phyloP scores from a whole-genome alignment of 2,329 filamentous ascomycete species.

The Trichoderma atrobrunneum region DNA sequence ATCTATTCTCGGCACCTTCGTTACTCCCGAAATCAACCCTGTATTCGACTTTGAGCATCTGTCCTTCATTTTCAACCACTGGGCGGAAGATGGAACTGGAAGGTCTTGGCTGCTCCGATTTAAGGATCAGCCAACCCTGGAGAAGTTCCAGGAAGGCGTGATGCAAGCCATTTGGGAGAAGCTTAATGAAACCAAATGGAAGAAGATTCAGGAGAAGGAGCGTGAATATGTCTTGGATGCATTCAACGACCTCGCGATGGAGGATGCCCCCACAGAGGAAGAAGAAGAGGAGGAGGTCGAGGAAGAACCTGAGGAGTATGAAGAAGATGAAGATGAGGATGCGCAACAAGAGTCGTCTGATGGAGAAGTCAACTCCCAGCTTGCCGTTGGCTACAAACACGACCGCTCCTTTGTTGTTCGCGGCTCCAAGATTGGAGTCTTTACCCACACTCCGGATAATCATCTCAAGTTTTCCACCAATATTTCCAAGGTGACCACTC shows the following conservation, averaged over 20 bases:
- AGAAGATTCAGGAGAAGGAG: slow-evolving; percentile 86
- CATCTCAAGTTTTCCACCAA: slow-evolving; percentile 94
- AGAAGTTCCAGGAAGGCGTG: slow-evolving; percentile 86
- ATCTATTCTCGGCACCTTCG: slow-evolving; percentile 82
- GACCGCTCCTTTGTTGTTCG: slow-evolving; percentile 96
- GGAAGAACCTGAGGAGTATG: slow-evolving; percentile 64
- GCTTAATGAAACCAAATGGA: slow-evolving; percentile 90
- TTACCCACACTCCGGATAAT: slow-evolving; percentile 93
- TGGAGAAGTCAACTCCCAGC: slow-evolving; percentile 84
- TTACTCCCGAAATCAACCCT: slow-evolving; percentile 90
- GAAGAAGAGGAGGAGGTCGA: slow-evolving; percentile 39
- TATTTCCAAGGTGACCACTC: slow-evolving; percentile 92
- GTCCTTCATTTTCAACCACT: slow-evolving; percentile 99
- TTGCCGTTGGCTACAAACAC: slow-evolving; percentile 95
- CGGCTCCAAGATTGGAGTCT: slow-evolving; percentile 97
- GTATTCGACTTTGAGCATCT: slow-evolving; percentile 99
- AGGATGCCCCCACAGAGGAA: slow-evolving; percentile 59
- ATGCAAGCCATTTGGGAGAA: slow-evolving; percentile 98
- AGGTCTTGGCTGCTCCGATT: slow-evolving; percentile 96
- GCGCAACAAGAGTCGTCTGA: slow-evolving; percentile 71
- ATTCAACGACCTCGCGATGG: slow-evolving; percentile 91
- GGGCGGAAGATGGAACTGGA: slow-evolving; percentile 79
- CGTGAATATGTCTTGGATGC: slow-evolving; percentile 93
- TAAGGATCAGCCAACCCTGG: slow-evolving; percentile 74
- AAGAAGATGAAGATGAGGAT: slow-evolving; percentile 71